Evolutionary conservation across 352 stramenopile genomes (phyloP).

Genomic region (Plasmopara viticola): DNA sequence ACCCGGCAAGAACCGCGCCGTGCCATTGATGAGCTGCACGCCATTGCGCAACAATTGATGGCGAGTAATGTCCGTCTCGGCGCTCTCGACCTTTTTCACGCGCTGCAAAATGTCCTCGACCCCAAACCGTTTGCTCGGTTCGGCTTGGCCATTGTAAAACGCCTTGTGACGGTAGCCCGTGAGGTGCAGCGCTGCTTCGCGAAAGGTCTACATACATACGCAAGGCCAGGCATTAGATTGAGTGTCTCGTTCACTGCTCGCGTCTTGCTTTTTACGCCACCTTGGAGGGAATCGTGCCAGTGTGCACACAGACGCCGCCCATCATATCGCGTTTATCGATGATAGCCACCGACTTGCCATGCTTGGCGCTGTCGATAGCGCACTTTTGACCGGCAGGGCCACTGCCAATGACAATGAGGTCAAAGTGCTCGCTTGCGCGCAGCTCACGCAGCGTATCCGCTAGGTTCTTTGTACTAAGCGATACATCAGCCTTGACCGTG

Average conservation of each 20-base stretch:
- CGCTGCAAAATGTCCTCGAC: slow-evolving; percentile 80
- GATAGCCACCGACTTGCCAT: slow-evolving; percentile 71
- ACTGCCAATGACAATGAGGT: slow-evolving; percentile 83
- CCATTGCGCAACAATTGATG: slow-evolving; percentile 56
- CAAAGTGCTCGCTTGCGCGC: slow-evolving; percentile 81
- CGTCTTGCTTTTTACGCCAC: slow-evolving; percentile 87
- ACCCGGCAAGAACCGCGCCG: slow-evolving; percentile 73
- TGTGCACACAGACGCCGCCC: slow-evolving; percentile 80
- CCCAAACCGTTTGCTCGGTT: slow-evolving; percentile 74
- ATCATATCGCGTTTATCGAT: slow-evolving; percentile 60
- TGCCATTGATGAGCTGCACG: slow-evolving; percentile 65
- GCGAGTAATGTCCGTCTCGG: slow-evolving; percentile 73
- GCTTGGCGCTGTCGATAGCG: slow-evolving; percentile 79
- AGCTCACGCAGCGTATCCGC: slow-evolving; percentile 71
- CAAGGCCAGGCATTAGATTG: too few relatives aligned
- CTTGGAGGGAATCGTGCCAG: slow-evolving; percentile 83
- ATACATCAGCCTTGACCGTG: slow-evolving; percentile 10
- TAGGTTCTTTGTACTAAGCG: slow-evolving; percentile 24
- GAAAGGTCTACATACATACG: slow-evolving; percentile 49
- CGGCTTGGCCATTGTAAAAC: slow-evolving; percentile 72
- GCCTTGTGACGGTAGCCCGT: slow-evolving; percentile 85
- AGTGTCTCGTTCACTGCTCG: slow-evolving; percentile 48
- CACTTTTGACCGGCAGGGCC: slow-evolving; percentile 82
- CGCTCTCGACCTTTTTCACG: slow-evolving; percentile 69
- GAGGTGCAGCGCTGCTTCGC: slow-evolving; percentile 86